A percentile compares a stretch with the other conserved stretches of the same genome.
Evolutionary conservation across 345 rosid genomes (phyloP).

Genomic region (Syzygium grande): DNA sequence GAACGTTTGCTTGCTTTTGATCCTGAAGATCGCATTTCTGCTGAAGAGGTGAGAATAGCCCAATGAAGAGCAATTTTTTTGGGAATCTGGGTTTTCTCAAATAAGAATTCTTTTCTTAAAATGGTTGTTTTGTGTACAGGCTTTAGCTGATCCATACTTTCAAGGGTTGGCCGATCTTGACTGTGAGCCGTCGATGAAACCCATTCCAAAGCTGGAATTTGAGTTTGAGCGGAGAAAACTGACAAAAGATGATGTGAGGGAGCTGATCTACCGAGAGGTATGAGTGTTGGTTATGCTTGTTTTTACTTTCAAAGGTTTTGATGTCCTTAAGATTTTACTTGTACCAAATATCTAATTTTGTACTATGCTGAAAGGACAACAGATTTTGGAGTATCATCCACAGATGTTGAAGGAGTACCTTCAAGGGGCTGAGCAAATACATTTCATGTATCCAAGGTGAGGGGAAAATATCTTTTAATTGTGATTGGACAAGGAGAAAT

Average conservation of each 20-base stretch:
- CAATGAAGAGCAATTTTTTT: background rate
- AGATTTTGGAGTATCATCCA: constrained; percentile 94
- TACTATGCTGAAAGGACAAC: constrained; percentile 5
- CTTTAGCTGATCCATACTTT: constrained; percentile 90
- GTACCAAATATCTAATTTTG: background rate
- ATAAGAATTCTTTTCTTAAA: background rate
- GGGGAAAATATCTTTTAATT: background rate
- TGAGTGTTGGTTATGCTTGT: background rate
- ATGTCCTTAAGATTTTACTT: background rate
- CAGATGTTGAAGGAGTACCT: constrained; percentile 65
- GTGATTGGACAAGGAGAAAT: background rate
- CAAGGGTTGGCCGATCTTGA: constrained; percentile 62
- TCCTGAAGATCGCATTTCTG: constrained; percentile 91
- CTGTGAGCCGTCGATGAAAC: constrained; percentile 68
- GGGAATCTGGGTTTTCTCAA: background rate
- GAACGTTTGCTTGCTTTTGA: constrained; percentile 88
- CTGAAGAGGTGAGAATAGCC: constrained; percentile 62
- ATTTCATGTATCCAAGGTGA: constrained; percentile 94
- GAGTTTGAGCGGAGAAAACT: constrained; percentile 87
- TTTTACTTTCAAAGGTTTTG: background rate
- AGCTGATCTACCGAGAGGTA: constrained; percentile 95
- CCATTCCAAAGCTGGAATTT: constrained; percentile 81
- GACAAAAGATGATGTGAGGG: constrained; percentile 76
- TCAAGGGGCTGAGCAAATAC: constrained; percentile 63
- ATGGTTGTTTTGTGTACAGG: constrained; percentile 27